phyloP scores from a whole-genome alignment of 371 early-diverging fungal genomes.

The Apophysomyces variabilis region DNA sequence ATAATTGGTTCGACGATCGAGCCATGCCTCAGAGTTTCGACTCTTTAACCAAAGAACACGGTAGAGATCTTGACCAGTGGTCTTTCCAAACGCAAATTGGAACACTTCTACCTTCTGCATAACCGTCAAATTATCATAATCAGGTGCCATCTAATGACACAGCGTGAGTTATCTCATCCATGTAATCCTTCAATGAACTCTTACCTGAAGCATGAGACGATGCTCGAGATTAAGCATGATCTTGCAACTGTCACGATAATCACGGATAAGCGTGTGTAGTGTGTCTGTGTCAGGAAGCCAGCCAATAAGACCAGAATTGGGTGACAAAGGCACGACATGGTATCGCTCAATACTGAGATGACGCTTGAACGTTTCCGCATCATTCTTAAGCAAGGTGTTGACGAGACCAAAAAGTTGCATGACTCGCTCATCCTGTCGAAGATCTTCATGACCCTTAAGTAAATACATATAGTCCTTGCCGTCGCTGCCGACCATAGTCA shows the following conservation, averaged over 20 bases:
- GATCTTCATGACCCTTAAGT: conserved; percentile 97
- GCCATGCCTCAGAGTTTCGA: conserved; percentile 95
- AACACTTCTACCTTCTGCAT: conserved; percentile 98
- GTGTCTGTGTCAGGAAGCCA: conserved; percentile 98
- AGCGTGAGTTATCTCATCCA: neutral
- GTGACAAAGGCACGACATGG: conserved; percentile 96
- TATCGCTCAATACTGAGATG: conserved; percentile 92
- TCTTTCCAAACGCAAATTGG: conserved; percentile 92
- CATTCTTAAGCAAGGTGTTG: conserved; percentile 86
- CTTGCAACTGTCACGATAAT: conserved; percentile 88
- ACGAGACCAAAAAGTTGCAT: conserved; percentile 99
- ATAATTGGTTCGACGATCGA: conserved; percentile 95
- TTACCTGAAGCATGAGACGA: conserved; percentile 83
- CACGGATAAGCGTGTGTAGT: conserved; percentile 88
- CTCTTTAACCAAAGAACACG: conserved; percentile 96
- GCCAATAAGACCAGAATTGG: conserved; percentile 95
- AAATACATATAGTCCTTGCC: conserved; percentile 92
- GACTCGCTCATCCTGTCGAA: conserved; percentile 98
- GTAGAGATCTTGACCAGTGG: conserved; percentile 94
- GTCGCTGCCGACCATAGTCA: conserved; percentile 88
- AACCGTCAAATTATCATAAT: conserved; percentile 90
- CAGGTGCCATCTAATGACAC: conserved; percentile 82
- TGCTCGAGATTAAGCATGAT: conserved; percentile 94
- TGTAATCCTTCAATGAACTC: neutral
- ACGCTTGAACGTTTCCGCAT: conserved; percentile 93